A percentile compares a stretch with the other conserved stretches of the same genome.
phyloP scores from a whole-genome alignment of 331 rosid genomes.

The Rosa hybrid region DNA sequence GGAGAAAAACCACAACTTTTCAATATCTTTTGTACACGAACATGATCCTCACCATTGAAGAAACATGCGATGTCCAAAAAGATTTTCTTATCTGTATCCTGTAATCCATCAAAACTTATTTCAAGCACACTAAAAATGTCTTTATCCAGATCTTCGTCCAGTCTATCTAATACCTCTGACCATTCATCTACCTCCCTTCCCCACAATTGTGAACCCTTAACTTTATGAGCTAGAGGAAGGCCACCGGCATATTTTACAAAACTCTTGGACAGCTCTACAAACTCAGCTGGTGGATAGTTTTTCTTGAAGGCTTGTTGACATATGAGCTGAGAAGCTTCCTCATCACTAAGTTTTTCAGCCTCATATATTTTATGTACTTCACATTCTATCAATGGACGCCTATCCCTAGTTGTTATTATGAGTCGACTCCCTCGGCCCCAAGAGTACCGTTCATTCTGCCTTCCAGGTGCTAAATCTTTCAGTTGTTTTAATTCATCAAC shows the following conservation, averaged over 20 bases:
- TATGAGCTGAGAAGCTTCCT: slow-evolving; percentile 1
- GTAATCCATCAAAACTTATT: not conserved
- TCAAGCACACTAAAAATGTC: not conserved
- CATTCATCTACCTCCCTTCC: slow-evolving; percentile 3
- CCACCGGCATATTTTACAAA: slow-evolving; percentile 1
- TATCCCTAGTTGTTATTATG: slow-evolving; percentile 17
- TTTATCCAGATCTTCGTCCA: not conserved
- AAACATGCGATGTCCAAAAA: not conserved
- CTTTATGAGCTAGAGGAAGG: slow-evolving; percentile 8
- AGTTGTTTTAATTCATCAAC: not conserved
- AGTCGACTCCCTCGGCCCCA: slow-evolving; percentile 21
- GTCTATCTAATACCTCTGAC: not conserved
- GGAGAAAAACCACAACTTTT: not conserved
- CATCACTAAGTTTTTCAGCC: not conserved
- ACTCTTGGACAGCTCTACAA: not conserved
- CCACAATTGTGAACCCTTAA: not conserved
- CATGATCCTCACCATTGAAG: not conserved
- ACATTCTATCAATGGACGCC: not conserved
- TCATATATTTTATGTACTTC: slow-evolving; percentile 1
- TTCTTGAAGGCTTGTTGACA: not conserved
- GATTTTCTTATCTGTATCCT: not conserved
- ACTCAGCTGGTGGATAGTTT: not conserved
- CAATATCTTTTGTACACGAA: not conserved
- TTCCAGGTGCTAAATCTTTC: not conserved
- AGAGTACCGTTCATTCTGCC: not conserved